Base-by-base conservation (phyloP, 345 rosid species). In the Rhodomyrtus tomentosa region DNA sequence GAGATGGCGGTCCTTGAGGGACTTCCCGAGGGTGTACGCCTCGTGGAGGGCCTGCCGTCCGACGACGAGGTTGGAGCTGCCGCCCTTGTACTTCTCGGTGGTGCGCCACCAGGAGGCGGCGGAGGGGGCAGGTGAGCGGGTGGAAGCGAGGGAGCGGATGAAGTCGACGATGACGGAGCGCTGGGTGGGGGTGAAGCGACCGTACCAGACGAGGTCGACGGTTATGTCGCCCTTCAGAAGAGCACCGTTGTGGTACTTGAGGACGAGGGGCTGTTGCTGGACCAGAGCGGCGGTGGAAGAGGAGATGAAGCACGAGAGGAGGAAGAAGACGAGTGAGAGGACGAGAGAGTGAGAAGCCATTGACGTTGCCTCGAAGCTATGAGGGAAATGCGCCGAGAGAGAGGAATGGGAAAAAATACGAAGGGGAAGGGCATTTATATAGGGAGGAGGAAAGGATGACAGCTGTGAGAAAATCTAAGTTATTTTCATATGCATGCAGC, bases 1-100 rank as follows among this genome's bases (percentile, higher is more conserved):
- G 32, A 95, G 84, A 87, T 94, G 92, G 25, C 36, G 73, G 54
- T 55, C 88, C 52, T 89, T 93, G 12, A 96, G 88, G 32, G 87
- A 84, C 86, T 93, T 95, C n/a, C 98, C 96, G 1, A 94, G 89
- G 4, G 94, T 85, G 88, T 93, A 93, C 14, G 90, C 86, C 83
- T 91, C 95, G 53, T 87, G 87, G 81, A 96, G 91, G 55, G 89
- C 84, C 85, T 96, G 98, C 54, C 85, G 88, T 9, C 92, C 95
- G 24, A 95, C 87, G 55, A 51, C 68, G 29, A 96, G 88, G 42
- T 48, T 86, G 40, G 92, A 27, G 15, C 45, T 20, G 29, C 62
- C 45, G 49, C 83, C 86, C 40, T 49, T 80, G 86, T 84, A 84
- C 52, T 81, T 55, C 81, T 79, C 82, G 53, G 81, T 84, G 50